Conservation (phyloP, 202 grass and related monocot species). For the Cymbopogon flexuosus region DNA sequence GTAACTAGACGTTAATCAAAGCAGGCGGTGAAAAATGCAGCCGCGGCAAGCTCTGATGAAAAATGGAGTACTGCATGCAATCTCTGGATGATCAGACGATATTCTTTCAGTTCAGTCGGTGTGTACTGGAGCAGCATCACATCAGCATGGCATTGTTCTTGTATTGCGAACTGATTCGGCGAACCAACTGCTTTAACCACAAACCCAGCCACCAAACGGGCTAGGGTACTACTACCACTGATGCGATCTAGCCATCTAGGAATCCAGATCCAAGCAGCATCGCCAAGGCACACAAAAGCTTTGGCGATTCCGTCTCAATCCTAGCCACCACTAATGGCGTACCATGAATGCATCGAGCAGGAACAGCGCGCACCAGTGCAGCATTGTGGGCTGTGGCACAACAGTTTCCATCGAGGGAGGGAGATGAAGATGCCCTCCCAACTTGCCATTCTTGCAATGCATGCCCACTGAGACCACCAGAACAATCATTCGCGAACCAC, state of each 20-base stretch:
- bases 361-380: not conserved
- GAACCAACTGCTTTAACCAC: not conserved
- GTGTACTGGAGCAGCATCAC: not conserved
- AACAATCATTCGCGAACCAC: not conserved
- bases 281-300: not conserved
- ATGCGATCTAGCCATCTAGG: constrained; percentile 19
- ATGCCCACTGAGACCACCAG: not conserved
- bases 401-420: not conserved
- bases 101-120: not conserved
- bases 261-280: constrained; percentile 30
- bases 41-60: not conserved
- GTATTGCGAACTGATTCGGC: constrained; percentile 1
- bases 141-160: not conserved
- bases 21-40: too few species aligned
- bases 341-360: not conserved
- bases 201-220: constrained; percentile 1
- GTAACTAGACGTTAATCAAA: too few species aligned
- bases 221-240: not conserved
- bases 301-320: not conserved
- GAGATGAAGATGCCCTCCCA: not conserved
- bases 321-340: not conserved
- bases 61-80: not conserved
- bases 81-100: not conserved
- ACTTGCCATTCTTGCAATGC: not conserved
- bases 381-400: not conserved